phyloP scores from a whole-genome alignment of 495 filamentous ascomycete species.

The Bryoglossum gracile region DNA sequence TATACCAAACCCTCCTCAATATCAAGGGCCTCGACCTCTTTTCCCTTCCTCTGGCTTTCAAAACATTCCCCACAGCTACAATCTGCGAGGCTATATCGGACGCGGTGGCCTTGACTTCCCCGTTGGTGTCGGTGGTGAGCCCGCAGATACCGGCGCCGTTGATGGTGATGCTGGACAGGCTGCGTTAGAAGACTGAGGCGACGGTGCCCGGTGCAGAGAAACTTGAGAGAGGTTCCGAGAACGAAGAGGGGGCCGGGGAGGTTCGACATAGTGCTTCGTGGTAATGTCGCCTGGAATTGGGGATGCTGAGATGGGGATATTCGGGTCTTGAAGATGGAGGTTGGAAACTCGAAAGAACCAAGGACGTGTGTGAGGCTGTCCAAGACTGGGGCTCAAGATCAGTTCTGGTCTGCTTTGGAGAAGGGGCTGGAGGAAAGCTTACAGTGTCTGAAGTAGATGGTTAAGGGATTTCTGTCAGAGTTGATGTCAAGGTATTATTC shows the following conservation, averaged over 20 bases:
- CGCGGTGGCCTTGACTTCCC: no score
- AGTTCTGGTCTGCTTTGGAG: neutral
- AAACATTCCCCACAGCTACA: no score
- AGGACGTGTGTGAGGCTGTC: slow-evolving; percentile 31
- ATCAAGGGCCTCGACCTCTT: no score
- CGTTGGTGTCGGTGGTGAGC: no score
- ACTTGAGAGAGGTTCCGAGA: slow-evolving; percentile 36
- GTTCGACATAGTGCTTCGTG: slow-evolving; percentile 23
- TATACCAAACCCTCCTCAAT: no score
- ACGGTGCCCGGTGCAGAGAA: no score
- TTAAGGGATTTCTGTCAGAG: slow-evolving; percentile 23
- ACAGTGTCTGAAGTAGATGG: slow-evolving; percentile 31
- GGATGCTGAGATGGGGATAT: slow-evolving; percentile 22
- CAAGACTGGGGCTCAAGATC: slow-evolving; percentile 17
- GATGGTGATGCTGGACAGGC: neutral
- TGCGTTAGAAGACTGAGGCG: no score
- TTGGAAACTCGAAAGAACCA: slow-evolving; percentile 29
- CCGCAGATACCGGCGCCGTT: neutral
- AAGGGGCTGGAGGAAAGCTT: neutral
- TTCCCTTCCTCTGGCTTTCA: no score
- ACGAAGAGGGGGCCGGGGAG: slow-evolving; percentile 38
- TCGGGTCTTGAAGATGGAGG: slow-evolving; percentile 30
- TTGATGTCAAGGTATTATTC: slow-evolving; percentile 27
- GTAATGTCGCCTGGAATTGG: slow-evolving; percentile 23
- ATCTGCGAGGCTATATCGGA: no score